Conservation (phyloP, 352 stramenopile genomes). For the Pythium folliculosum region DNA sequence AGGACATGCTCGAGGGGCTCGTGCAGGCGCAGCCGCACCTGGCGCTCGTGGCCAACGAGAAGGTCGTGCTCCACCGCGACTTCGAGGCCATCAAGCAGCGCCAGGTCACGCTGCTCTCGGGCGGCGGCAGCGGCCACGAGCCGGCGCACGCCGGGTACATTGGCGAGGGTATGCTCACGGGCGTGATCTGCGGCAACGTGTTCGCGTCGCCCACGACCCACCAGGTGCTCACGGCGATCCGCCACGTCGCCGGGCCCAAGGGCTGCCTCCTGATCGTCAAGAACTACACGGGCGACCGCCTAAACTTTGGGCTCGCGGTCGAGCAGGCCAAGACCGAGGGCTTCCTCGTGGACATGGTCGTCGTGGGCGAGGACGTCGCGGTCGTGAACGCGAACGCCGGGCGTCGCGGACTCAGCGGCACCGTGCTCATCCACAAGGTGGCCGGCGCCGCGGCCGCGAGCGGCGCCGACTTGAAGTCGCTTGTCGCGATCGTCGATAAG, state of each 20-base stretch:
- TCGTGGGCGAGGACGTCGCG: constrained; percentile 95
- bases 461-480: constrained; percentile 75
- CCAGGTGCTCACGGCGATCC: constrained; percentile 95
- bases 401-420: constrained; percentile 96
- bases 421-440: constrained; percentile 97
- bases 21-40: constrained; percentile 67
- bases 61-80: constrained; percentile 75
- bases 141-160: constrained; percentile 97
- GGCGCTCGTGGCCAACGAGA: constrained; percentile 56
- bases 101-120: constrained; percentile 80
- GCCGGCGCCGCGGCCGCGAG: constrained; percentile 88
- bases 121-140: constrained; percentile 91
- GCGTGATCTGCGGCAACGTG: constrained; percentile 95
- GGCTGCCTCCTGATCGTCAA: constrained; percentile 97
- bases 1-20: constrained; percentile 80
- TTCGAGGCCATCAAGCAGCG: constrained; percentile 59
- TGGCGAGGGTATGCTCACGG: constrained; percentile 95
- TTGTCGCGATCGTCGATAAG: constrained; percentile 65
- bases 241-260: constrained; percentile 68
- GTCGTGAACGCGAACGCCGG: constrained; percentile 94
- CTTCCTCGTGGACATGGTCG: constrained; percentile 92
- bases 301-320: constrained; percentile 98
- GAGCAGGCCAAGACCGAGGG: constrained; percentile 95
- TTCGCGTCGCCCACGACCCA: constrained; percentile 95
- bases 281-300: constrained; percentile 98